Percentiles rank a stretch among this genome's conserved stretches.
phyloP scores from a whole-genome alignment of 2,329 filamentous ascomycete species.

The Boeremia lycopersici region DNA sequence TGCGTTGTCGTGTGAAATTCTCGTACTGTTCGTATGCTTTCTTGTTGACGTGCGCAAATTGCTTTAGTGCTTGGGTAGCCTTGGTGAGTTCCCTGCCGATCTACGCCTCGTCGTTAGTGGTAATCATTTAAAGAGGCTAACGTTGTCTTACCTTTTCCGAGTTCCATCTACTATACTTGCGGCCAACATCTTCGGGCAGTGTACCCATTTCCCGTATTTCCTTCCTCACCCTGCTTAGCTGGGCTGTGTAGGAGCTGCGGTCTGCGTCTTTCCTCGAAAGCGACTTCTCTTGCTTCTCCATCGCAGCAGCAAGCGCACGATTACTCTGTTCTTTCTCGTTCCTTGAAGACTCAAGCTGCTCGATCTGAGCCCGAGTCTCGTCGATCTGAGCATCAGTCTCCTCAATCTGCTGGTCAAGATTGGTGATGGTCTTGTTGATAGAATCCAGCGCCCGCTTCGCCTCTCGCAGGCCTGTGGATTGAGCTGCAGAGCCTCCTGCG shows the following conservation, averaged over 20 bases:
- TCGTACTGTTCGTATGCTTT: constrained; percentile 99
- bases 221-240: constrained; percentile 79
- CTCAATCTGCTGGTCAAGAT: constrained; percentile 70
- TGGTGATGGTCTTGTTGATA: constrained; percentile 69
- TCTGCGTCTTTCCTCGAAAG: constrained; percentile 93
- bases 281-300: constrained; percentile 84
- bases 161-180: constrained; percentile 84
- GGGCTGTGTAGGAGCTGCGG: constrained; percentile 77
- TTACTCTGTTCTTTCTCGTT: constrained; percentile 72
- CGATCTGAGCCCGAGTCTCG: constrained; percentile 58
- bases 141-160: constrained; percentile 69
- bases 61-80: constrained; percentile 90
- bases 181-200: constrained; percentile 90
- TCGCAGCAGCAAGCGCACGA: constrained; percentile 75
- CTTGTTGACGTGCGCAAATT: constrained; percentile 98
- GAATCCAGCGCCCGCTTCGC: constrained; percentile 82
- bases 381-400: constrained; percentile 79
- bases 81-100: constrained; percentile 72
- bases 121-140: neutral
- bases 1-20: constrained; percentile 91
- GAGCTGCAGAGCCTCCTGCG: constrained; percentile 59
- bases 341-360: constrained; percentile 63
- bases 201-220: constrained; percentile 94
- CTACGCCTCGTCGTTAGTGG: constrained; percentile 26
- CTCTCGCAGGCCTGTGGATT: constrained; percentile 70